Conservation (phyloP, 768 basidiomycete genomes). For the Russula sp. region DNA sequence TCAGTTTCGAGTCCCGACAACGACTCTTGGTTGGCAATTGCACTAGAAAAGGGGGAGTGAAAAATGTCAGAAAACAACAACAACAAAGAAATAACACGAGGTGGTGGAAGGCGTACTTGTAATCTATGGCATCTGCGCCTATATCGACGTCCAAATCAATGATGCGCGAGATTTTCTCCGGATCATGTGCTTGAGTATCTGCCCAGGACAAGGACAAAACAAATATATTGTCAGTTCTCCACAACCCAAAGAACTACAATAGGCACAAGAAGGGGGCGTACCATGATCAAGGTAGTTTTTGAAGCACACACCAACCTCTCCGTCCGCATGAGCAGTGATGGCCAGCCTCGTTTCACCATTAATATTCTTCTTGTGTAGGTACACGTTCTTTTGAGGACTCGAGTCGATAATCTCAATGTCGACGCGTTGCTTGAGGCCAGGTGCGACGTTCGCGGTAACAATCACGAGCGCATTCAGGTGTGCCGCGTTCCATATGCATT, state of each 20-base stretch:
- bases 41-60: slow-evolving; percentile 48
- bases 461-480: slow-evolving; percentile 87
- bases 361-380: slow-evolving; percentile 84
- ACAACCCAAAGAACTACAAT: background rate
- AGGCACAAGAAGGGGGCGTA: slow-evolving; percentile 41
- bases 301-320: slow-evolving; percentile 95
- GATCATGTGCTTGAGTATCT: slow-evolving; percentile 40
- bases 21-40: slow-evolving; percentile 98
- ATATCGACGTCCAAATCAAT: slow-evolving; percentile 96
- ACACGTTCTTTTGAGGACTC: slow-evolving; percentile 78
- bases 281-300: slow-evolving; percentile 74
- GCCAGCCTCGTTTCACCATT: slow-evolving; percentile 90
- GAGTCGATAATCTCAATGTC: slow-evolving; percentile 96
- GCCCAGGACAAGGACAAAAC: background rate
- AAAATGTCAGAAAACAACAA: background rate
- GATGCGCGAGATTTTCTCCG: slow-evolving; percentile 54
- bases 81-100: background rate
- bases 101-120: slow-evolving; percentile 68
- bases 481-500: slow-evolving; percentile 96
- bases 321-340: slow-evolving; percentile 89
- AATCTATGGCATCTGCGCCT: slow-evolving; percentile 97
- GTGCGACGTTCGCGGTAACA: slow-evolving; percentile 89
- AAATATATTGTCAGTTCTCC: background rate
- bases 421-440: slow-evolving; percentile 71
- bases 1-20: slow-evolving; percentile 94